Evolutionary conservation across 805 yeast genomes (phyloP).

Genomic region (Suhomyces vadensis): DNA sequence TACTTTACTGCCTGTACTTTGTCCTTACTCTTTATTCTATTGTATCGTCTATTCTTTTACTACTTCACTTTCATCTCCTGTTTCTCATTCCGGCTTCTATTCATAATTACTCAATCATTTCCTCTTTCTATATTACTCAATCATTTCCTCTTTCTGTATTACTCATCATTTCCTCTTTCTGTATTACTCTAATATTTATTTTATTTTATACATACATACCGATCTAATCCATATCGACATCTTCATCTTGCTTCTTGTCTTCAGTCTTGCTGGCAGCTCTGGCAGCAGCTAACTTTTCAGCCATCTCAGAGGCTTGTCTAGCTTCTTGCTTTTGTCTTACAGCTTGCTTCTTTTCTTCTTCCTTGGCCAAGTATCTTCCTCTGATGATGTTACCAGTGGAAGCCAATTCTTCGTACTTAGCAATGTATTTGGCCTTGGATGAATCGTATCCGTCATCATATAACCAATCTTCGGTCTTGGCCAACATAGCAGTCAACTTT

Average conservation of each 20-base stretch:
- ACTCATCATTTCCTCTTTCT: background rate
- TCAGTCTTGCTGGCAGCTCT: slow-evolving; percentile 51
- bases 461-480: slow-evolving; percentile 95
- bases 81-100: too few relatives aligned
- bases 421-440: slow-evolving; percentile 93
- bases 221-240: slow-evolving; percentile 39
- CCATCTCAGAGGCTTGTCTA: slow-evolving; percentile 75
- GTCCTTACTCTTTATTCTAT: too few relatives aligned
- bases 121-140: too few relatives aligned
- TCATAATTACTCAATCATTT: too few relatives aligned
- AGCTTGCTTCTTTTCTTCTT: slow-evolving; percentile 94
- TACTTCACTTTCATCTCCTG: too few relatives aligned
- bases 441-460: slow-evolving; percentile 97
- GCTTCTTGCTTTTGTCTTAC: slow-evolving; percentile 85
- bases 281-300: slow-evolving; percentile 79
- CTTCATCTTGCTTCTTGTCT: slow-evolving; percentile 28
- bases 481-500: slow-evolving; percentile 68
- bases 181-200: background rate
- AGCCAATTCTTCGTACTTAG: slow-evolving; percentile 96
- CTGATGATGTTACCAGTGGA: slow-evolving; percentile 90
- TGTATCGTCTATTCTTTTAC: too few relatives aligned
- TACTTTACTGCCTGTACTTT: too few relatives aligned
- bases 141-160: background rate
- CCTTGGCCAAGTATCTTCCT: slow-evolving; percentile 92
- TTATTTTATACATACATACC: background rate